These are phyloP conservation scores for Phytophthora chlamydospora DNA, from an alignment of 352 stramenopile genomes.

Conservation along the genomic window DNA sequence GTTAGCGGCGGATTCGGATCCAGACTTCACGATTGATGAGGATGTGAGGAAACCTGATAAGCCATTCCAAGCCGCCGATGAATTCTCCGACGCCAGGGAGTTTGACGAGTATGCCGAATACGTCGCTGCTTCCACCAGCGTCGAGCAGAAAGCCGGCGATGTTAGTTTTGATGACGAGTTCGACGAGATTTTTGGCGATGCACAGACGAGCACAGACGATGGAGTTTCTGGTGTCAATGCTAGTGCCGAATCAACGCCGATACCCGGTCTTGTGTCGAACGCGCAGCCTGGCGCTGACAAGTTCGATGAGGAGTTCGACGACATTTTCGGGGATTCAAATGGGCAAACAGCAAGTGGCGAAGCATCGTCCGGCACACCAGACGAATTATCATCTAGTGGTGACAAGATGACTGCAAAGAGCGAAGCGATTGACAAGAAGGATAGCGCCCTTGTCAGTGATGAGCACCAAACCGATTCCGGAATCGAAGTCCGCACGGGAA, in stretches of 20 bases:
- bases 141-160: background rate
- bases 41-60: background rate
- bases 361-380: no score
- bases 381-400: no score
- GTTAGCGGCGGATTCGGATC: background rate
- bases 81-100: background rate
- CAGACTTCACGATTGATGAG: background rate
- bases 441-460: background rate
- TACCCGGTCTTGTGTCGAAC: background rate
- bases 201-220: background rate
- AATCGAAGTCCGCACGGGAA: constrained; percentile 23
- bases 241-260: background rate
- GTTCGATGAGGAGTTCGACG: constrained; percentile 30
- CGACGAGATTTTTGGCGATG: constrained; percentile 31
- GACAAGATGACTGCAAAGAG: background rate
- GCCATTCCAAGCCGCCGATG: background rate
- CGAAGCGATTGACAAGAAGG: constrained; percentile 10
- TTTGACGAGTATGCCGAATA: background rate
- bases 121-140: background rate
- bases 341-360: background rate
- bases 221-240: background rate
- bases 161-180: constrained; percentile 22
- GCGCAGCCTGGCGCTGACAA: constrained; percentile 1
- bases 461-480: constrained; percentile 1
- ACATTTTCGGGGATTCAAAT: constrained; percentile 25